These are phyloP conservation scores for Eucommia ulmoides DNA, from an alignment of 257 asterid species.

Conservation along the genomic window DNA sequence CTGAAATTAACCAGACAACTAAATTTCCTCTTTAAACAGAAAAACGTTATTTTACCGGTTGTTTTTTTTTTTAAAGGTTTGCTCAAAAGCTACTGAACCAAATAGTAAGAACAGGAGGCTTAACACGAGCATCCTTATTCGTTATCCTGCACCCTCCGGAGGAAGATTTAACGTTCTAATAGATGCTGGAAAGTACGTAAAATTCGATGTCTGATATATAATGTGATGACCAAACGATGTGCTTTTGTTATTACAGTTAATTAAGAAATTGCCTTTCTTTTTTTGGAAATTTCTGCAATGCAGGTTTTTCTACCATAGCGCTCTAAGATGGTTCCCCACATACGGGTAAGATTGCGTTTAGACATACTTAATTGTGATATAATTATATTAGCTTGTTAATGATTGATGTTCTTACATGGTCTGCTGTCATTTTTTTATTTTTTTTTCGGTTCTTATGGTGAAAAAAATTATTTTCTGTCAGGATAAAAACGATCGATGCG, in stretches of 20 bases:
- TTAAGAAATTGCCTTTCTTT: background rate
- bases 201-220: background rate
- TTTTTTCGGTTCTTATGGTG: too few relatives aligned
- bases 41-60: too few relatives aligned
- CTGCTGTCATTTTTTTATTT: conserved; percentile 26
- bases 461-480: conserved; percentile 76
- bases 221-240: background rate
- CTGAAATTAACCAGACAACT: too few relatives aligned
- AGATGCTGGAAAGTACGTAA: conserved; percentile 95
- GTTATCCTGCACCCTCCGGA: conserved; percentile 45
- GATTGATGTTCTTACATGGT: too few relatives aligned
- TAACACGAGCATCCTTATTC: conserved; percentile 87
- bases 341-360: conserved; percentile 55
- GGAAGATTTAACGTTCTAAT: conserved; percentile 66
- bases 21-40: too few relatives aligned
- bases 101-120: conserved; percentile 79
- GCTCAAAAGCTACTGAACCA: conserved; percentile 70
- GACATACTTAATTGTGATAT: too few relatives aligned
- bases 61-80: conserved; percentile 60
- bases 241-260: background rate
- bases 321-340: conserved; percentile 87
- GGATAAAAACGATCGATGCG: conserved; percentile 94
- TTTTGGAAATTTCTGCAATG: conserved; percentile 15
- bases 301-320: conserved; percentile 99
- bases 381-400: too few relatives aligned